Evolutionary conservation across 768 basidiomycete genomes (phyloP).

Genomic region (Mycena albidolilacea): DNA sequence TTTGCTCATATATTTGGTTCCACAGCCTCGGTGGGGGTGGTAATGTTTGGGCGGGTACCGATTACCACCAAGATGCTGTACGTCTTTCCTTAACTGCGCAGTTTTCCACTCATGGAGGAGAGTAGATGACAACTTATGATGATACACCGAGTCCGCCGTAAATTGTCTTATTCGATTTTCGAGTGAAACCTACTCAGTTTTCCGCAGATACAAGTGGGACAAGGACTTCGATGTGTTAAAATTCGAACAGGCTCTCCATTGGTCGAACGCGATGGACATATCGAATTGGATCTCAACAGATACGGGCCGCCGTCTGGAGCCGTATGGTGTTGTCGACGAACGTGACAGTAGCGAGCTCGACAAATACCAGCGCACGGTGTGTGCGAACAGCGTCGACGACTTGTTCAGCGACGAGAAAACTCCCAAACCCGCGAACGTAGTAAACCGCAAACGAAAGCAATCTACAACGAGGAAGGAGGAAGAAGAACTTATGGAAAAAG

Average conservation of each 20-base stretch:
- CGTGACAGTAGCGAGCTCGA: not conserved
- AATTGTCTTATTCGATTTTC: not conserved
- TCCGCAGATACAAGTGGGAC: constrained; percentile 26
- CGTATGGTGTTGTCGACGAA: not conserved
- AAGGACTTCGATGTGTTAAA: not conserved
- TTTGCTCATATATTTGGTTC: too few relatives aligned
- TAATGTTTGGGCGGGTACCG: constrained; percentile 8
- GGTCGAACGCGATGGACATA: not conserved
- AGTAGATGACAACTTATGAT: constrained; percentile 16
- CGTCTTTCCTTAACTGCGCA: not conserved
- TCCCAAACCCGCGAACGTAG: too few relatives aligned
- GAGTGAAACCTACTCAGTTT: not conserved
- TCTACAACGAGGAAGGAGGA: too few relatives aligned
- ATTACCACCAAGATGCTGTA: constrained; percentile 8
- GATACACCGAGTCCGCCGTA: not conserved
- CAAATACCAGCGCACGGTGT: not conserved
- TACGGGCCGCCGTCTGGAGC: not conserved
- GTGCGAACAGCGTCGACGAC: constrained; percentile 6
- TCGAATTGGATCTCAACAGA: not conserved
- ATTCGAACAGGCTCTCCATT: not conserved
- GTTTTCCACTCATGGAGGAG: not conserved
- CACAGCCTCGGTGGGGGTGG: too few relatives aligned
- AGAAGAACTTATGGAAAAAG: not conserved
- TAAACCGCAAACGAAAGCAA: too few relatives aligned
- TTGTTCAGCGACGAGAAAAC: not conserved